Conservation (phyloP, 768 basidiomycete species). For the Tubosaeta sp. region DNA sequence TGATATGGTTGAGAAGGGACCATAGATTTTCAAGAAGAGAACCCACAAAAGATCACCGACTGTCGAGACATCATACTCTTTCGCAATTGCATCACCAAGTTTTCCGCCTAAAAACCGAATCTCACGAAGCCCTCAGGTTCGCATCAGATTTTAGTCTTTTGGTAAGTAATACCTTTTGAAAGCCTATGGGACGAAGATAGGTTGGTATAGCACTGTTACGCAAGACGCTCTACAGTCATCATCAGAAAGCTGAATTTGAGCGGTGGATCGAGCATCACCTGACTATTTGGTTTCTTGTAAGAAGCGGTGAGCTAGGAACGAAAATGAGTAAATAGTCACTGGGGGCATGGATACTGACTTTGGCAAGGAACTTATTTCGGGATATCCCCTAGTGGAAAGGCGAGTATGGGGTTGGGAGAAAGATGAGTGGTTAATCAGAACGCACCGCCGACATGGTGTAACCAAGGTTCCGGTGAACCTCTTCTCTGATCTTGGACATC, state of each 20-base stretch:
- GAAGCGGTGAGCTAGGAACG: conserved; percentile 72
- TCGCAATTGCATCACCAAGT: conserved; percentile 80
- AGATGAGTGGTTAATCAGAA: conserved; percentile 4
- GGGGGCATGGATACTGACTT: conserved; percentile 44
- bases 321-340: neutral
- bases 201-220: conserved; percentile 78
- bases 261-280: conserved; percentile 43
- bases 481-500: conserved; percentile 69
- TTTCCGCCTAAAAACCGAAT: conserved; percentile 96
- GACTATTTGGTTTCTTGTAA: conserved; percentile 85
- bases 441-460: conserved; percentile 93
- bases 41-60: conserved; percentile 88
- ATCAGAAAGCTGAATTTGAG: conserved; percentile 1
- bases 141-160: neutral
- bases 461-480: conserved; percentile 66
- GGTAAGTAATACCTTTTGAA: conserved; percentile 63
- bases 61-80: conserved; percentile 83
- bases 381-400: conserved; percentile 64
- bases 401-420: neutral
- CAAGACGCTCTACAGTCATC: conserved; percentile 63
- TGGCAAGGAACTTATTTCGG: conserved; percentile 92
- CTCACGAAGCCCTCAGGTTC: conserved; percentile 34
- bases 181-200: conserved; percentile 81
- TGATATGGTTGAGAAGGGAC: conserved; percentile 23
- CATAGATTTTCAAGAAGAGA: neutral